Evolutionary conservation across 148 eudicot species (phyloP).

Genomic region (Arctostaphylos glauca): DNA sequence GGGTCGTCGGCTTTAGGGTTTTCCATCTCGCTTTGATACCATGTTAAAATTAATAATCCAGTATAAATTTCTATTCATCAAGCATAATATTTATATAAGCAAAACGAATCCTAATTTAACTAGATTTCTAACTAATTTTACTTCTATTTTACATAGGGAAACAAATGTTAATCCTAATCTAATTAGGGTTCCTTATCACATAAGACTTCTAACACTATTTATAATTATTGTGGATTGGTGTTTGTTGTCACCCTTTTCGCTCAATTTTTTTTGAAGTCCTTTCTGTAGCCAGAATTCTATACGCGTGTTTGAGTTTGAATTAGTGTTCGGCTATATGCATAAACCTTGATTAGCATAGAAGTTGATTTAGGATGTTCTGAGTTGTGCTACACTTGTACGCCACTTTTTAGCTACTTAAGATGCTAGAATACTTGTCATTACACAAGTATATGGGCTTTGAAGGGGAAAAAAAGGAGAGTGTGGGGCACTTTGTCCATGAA

Average conservation of each 20-base stretch:
- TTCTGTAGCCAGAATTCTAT: background rate
- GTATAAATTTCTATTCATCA: no score
- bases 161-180: no score
- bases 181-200: no score
- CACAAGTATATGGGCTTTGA: background rate
- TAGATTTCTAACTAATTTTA: no score
- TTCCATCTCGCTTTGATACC: no score
- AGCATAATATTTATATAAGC: no score
- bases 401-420: background rate
- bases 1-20: no score
- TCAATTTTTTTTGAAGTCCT: background rate
- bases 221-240: background rate
- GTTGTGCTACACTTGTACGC: background rate
- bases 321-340: background rate
- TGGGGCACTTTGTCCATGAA: background rate
- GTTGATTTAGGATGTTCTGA: background rate
- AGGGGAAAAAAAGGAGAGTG: background rate
- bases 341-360: background rate
- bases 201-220: no score
- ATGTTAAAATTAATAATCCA: no score
- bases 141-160: no score
- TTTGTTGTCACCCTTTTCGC: background rate
- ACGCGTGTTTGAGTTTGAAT: background rate
- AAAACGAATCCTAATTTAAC: no score
- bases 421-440: slow-evolving; percentile 8